Base-by-base conservation (phyloP, 2,329 filamentous ascomycete genomes). In the Epichloe sp. region DNA sequence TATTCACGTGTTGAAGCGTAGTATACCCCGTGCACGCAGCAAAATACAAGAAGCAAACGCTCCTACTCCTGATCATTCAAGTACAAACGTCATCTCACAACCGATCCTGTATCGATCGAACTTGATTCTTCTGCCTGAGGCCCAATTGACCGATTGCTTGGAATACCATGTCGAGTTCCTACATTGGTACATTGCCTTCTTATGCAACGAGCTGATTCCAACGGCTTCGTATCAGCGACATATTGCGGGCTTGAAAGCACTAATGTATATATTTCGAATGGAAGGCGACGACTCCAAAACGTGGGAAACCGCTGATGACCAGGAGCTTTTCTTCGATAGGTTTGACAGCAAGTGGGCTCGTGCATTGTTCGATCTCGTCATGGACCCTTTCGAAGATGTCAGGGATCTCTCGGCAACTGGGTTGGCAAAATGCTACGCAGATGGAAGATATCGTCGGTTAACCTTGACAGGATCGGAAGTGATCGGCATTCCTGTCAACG, bases 321-420 rank as follows among this genome's bases (percentile, higher is more conserved):
- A 65, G 58, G 57, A 52, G 49, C 62, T 66, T 14, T 69, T 71
- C 50, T 72, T 70, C 46, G 63, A 69, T 46, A 58, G 67, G 2
- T 66, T 75, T 54, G 74, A 78, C 45, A 57, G 59, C 3, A 71
- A 66, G 0, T 79, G 84, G 69, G 67, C 79, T 11, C 74, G 85
- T 46, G 72, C 82, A 4, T 70, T 97, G 6, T 70, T 90, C 14
- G 88, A 95, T 63, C 77, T 95, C 21, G 68, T 95, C 7, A 74
- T 95, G 62, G 87, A 98, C 59, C 88, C 91, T 0, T 98, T 95
- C 60, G 93, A 97, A 52, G 93, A 98, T 65, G 86, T 97, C 4
- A 78, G 91, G 57, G 80, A 77, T 43, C 67, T 70, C 38, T 75
- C 80, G 3, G 70, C 74, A 0, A 66, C 65, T 2, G 68, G 82